These are phyloP conservation scores for Epichloe gansuensis DNA, from an alignment of 2,329 filamentous ascomycete genomes.

Conservation along the genomic window DNA sequence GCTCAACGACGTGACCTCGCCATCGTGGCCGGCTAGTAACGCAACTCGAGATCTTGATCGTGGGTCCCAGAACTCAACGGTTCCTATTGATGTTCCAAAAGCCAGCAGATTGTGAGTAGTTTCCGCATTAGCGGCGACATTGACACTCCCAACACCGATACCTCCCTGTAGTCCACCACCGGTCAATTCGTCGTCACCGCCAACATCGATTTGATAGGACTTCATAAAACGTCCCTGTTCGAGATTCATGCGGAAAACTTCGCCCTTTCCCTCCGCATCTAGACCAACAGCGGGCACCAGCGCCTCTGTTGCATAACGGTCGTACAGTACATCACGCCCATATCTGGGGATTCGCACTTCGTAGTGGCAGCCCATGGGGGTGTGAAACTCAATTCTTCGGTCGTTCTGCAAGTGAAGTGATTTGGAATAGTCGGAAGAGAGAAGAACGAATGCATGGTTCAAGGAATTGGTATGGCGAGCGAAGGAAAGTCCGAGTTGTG, in stretches of 20 bases:
- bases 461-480: constrained; percentile 82
- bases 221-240: constrained; percentile 91
- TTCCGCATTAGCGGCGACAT: constrained; percentile 76
- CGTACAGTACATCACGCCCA: constrained; percentile 79
- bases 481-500: constrained; percentile 87
- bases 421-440: constrained; percentile 87
- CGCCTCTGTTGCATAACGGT: constrained; percentile 69
- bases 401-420: constrained; percentile 88
- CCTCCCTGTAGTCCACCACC: constrained; percentile 75
- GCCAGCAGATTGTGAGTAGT: constrained; percentile 79
- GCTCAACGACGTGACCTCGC: constrained; percentile 74
- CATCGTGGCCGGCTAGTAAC: constrained; percentile 54
- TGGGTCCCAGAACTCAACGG: constrained; percentile 93
- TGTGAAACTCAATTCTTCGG: constrained; percentile 85
- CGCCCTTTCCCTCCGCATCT: constrained; percentile 72
- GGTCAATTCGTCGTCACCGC: constrained; percentile 60
- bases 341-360: constrained; percentile 83
- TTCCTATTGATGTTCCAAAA: constrained; percentile 90
- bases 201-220: constrained; percentile 82
- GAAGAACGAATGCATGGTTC: constrained; percentile 80
- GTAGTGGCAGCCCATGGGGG: constrained; percentile 76
- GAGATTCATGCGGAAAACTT: constrained; percentile 85
- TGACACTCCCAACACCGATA: constrained; percentile 73
- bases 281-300: constrained; percentile 80
- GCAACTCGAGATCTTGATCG: constrained; percentile 72